phyloP scores from a whole-genome alignment of 225 moss, liverwort and hornwort species.

The Antitrichia curtipendula region DNA sequence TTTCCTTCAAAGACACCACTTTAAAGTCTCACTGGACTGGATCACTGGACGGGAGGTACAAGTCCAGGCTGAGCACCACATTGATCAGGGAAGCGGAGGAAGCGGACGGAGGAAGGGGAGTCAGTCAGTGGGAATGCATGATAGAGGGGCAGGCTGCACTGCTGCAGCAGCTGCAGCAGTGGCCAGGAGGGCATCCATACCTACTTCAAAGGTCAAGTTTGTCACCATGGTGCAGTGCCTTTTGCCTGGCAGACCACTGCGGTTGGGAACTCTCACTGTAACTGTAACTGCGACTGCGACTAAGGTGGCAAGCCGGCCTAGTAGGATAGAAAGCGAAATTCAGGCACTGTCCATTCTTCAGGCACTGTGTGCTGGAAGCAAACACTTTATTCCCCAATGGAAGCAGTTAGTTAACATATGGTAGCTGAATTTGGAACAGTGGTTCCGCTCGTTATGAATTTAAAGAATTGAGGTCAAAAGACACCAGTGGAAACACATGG shows the following conservation, averaged over 20 bases:
- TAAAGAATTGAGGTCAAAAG: neutral
- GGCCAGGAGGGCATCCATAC: neutral
- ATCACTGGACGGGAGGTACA: neutral
- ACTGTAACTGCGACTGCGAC: no score
- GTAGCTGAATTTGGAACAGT: neutral
- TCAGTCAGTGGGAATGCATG: neutral
- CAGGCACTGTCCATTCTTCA: neutral
- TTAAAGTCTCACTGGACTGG: neutral
- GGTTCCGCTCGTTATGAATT: accelerated
- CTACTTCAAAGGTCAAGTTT: neutral
- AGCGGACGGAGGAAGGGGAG: neutral
- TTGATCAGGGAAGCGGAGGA: neutral
- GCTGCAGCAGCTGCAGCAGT: neutral
- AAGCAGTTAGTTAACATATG: neutral
- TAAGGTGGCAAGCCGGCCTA: neutral
- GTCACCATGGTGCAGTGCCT: neutral
- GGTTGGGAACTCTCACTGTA: neutral
- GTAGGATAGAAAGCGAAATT: no score
- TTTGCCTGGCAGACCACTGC: neutral
- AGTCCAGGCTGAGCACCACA: neutral
- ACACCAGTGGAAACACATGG: neutral
- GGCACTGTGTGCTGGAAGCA: neutral
- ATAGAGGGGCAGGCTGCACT: neutral
- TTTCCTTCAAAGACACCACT: neutral
- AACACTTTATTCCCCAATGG: neutral